Evolutionary conservation across 176 grass and related monocot genomes (phyloP).

Genomic region (Avena eriantha): DNA sequence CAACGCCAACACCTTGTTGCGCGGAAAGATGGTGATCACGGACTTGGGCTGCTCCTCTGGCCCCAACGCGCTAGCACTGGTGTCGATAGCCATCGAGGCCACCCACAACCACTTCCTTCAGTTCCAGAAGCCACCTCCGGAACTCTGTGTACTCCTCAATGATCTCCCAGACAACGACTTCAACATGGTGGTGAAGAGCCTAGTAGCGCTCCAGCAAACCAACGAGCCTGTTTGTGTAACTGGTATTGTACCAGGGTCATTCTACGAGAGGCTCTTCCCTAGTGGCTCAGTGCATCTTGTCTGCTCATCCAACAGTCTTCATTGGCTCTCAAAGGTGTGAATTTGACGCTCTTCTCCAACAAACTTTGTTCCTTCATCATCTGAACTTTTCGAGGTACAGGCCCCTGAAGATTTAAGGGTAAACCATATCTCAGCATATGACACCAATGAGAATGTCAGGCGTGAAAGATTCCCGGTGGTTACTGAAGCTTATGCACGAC

Average conservation of each 20-base stretch:
- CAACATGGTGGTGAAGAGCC: background rate
- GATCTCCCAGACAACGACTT: background rate
- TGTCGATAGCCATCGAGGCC: background rate
- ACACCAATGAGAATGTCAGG: background rate
- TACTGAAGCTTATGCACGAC: background rate
- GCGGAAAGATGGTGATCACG: background rate
- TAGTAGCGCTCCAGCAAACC: background rate
- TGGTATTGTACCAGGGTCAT: slow-evolving; percentile 34
- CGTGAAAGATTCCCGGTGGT: slow-evolving; percentile 8
- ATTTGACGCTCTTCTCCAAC: background rate
- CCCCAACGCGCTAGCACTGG: slow-evolving; percentile 16
- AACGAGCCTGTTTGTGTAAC: background rate
- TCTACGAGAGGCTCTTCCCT: slow-evolving; percentile 27
- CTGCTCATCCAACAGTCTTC: slow-evolving; percentile 19
- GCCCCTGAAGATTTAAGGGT: background rate
- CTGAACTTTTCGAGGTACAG: background rate
- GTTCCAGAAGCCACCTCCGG: background rate
- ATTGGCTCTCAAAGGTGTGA: slow-evolving; percentile 38
- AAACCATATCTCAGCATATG: background rate
- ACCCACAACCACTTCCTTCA: background rate
- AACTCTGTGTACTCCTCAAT: background rate
- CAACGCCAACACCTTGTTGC: background rate
- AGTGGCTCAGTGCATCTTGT: slow-evolving; percentile 5
- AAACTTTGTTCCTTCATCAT: background rate
- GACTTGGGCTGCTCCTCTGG: slow-evolving; percentile 41